These are phyloP conservation scores for Colletotrichum brevisporum DNA, from an alignment of 2,329 filamentous ascomycete species.

Conservation along the genomic window DNA sequence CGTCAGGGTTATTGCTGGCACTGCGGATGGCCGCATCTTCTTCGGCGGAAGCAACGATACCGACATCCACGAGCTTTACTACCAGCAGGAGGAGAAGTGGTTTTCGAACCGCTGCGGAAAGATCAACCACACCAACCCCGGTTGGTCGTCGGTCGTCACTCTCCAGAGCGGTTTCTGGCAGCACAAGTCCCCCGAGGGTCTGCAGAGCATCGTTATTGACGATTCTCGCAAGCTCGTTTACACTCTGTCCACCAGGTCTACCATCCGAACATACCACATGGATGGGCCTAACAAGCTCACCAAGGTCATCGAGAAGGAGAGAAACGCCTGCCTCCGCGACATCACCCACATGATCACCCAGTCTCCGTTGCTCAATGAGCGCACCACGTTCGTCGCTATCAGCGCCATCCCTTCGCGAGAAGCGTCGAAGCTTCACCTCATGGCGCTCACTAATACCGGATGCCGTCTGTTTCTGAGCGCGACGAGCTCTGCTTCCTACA, in stretches of 20 bases:
- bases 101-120: constrained; percentile 91
- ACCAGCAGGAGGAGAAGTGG: constrained; percentile 98
- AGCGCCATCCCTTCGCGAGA: constrained; percentile 86
- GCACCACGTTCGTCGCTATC: constrained; percentile 84
- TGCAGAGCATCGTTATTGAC: constrained; percentile 87
- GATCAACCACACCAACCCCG: constrained; percentile 86
- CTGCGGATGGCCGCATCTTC: constrained; percentile 91
- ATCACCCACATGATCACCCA: constrained; percentile 89
- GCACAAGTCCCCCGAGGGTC: constrained; percentile 70
- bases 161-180: constrained; percentile 66
- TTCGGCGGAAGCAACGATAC: constrained; percentile 86
- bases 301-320: constrained; percentile 76
- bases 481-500: constrained; percentile 81
- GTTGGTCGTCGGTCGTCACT: constrained; percentile 75
- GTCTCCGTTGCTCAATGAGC: constrained; percentile 78
- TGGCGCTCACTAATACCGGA: constrained; percentile 91
- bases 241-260: constrained; percentile 88
- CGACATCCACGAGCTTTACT: constrained; percentile 93
- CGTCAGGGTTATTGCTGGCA: constrained; percentile 84
- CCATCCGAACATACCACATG: constrained; percentile 93
- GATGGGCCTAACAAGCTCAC: constrained; percentile 73
- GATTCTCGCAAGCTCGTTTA: constrained; percentile 91
- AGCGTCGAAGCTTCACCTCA: constrained; percentile 86
- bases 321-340: constrained; percentile 73
- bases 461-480: constrained; percentile 94